Evolutionary conservation across 2,329 filamentous ascomycete genomes (phyloP).

Genomic region (Ilyonectria destructans): DNA sequence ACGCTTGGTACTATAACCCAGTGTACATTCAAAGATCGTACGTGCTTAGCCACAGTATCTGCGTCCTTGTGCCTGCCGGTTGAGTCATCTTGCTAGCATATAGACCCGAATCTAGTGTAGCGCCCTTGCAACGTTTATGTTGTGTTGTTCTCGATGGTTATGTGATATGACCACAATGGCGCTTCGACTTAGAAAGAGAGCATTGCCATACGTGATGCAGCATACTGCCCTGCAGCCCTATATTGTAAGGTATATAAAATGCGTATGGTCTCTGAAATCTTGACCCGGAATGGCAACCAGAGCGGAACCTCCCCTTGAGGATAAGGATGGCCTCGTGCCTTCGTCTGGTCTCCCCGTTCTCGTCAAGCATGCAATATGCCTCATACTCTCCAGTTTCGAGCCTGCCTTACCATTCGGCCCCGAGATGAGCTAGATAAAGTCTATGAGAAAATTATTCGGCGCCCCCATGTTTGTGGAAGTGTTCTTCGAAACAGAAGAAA

Average conservation of each 20-base stretch:
- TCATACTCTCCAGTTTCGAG: conserved; percentile 3
- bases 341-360: background rate
- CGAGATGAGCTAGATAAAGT: background rate
- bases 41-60: background rate
- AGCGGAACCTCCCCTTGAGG: background rate
- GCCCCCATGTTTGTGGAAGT: background rate
- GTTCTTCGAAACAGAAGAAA: conserved; percentile 2
- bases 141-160: background rate
- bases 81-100: background rate
- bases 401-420: conserved; percentile 1
- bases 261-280: background rate
- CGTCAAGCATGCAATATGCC: background rate
- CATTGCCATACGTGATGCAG: background rate
- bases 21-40: conserved; percentile 3
- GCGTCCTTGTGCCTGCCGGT: background rate
- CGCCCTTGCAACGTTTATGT: background rate
- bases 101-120: conserved; percentile 1
- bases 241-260: background rate
- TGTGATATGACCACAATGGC: background rate
- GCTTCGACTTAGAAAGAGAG: background rate
- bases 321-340: conserved; percentile 1
- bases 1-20: conserved; percentile 1
- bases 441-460: conserved; percentile 1
- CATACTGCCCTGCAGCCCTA: background rate
- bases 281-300: background rate